phyloP scores from a whole-genome alignment of 352 stramenopile species.

The Phytophthora pinifolia region DNA sequence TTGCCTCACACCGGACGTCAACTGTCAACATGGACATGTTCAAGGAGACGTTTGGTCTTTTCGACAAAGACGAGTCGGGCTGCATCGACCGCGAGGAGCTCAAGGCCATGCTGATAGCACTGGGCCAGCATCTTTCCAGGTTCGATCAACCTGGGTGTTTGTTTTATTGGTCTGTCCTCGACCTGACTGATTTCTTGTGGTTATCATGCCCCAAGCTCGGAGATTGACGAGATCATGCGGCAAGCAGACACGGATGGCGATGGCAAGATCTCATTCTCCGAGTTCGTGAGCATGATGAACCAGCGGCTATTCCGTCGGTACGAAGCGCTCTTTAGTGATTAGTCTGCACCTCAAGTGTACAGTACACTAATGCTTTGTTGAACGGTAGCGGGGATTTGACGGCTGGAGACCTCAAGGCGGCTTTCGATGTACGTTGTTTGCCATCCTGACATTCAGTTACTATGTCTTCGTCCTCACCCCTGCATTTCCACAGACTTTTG shows the following conservation, averaged over 20 bases:
- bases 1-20: slow-evolving; percentile 34
- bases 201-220: slow-evolving; percentile 29
- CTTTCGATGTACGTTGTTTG: slow-evolving; percentile 48
- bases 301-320: slow-evolving; percentile 64
- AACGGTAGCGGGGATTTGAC: slow-evolving; percentile 51
- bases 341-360: neutral
- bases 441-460: neutral
- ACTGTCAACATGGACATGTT: slow-evolving; percentile 86
- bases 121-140: slow-evolving; percentile 58
- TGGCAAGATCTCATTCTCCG: slow-evolving; percentile 73
- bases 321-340: neutral
- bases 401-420: slow-evolving; percentile 53
- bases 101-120: slow-evolving; percentile 42
- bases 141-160: slow-evolving; percentile 16
- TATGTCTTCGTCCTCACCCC: neutral
- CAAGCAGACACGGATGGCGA: slow-evolving; percentile 68
- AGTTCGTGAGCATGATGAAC: slow-evolving; percentile 84
- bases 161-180: neutral
- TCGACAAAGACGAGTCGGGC: slow-evolving; percentile 77
- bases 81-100: slow-evolving; percentile 70
- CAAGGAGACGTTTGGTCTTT: slow-evolving; percentile 70
- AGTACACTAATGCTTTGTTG: neutral
- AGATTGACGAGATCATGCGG: slow-evolving; percentile 70
- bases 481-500: slow-evolving; percentile 46
- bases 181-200: neutral